Percentiles rank a stretch among this genome's conserved stretches.
Conservation (phyloP, 768 basidiomycete species). For the Termitomyces sp. region DNA sequence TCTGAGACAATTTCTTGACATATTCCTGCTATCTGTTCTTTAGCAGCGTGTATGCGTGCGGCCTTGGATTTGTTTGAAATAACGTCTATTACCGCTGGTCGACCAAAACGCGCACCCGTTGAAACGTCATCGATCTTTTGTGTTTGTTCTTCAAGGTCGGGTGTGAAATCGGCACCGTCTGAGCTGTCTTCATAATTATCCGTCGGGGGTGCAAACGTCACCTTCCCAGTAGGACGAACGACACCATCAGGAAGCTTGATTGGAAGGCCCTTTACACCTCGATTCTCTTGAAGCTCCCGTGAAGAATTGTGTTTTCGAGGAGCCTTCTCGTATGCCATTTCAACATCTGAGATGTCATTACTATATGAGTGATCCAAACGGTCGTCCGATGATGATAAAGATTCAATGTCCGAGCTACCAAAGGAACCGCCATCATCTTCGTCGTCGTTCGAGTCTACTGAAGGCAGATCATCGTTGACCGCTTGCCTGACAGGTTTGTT, state of each 20-base stretch:
- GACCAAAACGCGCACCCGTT: conserved; percentile 85
- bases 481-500: conserved; percentile 48
- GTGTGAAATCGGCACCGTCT: conserved; percentile 23
- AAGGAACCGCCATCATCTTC: conserved; percentile 37
- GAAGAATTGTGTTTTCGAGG: conserved; percentile 47
- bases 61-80: conserved; percentile 61
- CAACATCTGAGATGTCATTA: conserved; percentile 49
- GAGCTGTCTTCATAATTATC: conserved; percentile 19
- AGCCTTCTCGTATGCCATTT: conserved; percentile 69
- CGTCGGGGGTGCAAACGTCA: conserved; percentile 1
- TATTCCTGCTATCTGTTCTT: conserved; percentile 90
- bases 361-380: conserved; percentile 15
- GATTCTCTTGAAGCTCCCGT: conserved; percentile 40
- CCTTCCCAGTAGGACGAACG: conserved; percentile 53
- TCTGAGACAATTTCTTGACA: conserved; percentile 94
- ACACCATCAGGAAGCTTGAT: conserved; percentile 84
- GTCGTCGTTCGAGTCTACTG: conserved; percentile 61
- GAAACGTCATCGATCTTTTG: conserved; percentile 59
- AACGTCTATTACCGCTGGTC: conserved; percentile 70
- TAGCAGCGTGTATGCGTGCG: conserved; percentile 67
- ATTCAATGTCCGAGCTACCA: conserved; percentile 24
- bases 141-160: conserved; percentile 24
- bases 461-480: conserved; percentile 51
- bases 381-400: conserved; percentile 22
- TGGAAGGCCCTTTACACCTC: conserved; percentile 61